Conservation (phyloP, 1,284 basidiomycete genomes). For the Irpex lacteus region DNA sequence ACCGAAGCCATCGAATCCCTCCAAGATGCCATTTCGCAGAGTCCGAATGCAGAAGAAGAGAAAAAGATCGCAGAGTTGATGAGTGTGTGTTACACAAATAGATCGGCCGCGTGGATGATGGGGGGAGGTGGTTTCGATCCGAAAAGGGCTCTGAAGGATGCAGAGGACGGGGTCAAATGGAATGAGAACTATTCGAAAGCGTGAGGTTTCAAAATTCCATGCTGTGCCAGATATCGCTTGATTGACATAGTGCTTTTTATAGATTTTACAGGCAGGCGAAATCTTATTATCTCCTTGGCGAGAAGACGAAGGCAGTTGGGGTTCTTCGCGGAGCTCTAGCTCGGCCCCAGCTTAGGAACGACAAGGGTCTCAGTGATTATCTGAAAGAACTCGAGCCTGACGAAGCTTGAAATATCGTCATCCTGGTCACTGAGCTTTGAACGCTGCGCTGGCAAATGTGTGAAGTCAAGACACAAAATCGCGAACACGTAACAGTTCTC, state of each 20-base stretch:
- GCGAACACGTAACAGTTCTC: background rate
- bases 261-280: conserved; percentile 26
- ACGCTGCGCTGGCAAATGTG: background rate
- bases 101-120: conserved; percentile 25
- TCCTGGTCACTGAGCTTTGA: background rate
- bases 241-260: background rate
- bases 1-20: conserved; percentile 30
- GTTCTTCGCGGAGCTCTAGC: conserved; percentile 15
- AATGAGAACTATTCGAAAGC: conserved; percentile 20
- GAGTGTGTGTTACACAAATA: conserved; percentile 33
- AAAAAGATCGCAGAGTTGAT: conserved; percentile 26
- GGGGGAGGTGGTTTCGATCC: conserved; percentile 18
- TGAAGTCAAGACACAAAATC: no score
- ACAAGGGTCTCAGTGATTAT: conserved; percentile 20
- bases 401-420: background rate
- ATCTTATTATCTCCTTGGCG: conserved; percentile 15
- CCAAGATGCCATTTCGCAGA: conserved; percentile 28
- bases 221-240: background rate
- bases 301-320: conserved; percentile 15
- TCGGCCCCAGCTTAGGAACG: conserved; percentile 11
- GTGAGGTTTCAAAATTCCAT: conserved; percentile 11
- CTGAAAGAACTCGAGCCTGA: conserved; percentile 13
- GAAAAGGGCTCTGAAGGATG: conserved; percentile 21
- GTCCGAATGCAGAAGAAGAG: conserved; percentile 25
- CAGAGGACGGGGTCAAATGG: conserved; percentile 11